phyloP scores from a whole-genome alignment of 176 grass and related monocot genomes.

The Rhynchospora pubera region DNA sequence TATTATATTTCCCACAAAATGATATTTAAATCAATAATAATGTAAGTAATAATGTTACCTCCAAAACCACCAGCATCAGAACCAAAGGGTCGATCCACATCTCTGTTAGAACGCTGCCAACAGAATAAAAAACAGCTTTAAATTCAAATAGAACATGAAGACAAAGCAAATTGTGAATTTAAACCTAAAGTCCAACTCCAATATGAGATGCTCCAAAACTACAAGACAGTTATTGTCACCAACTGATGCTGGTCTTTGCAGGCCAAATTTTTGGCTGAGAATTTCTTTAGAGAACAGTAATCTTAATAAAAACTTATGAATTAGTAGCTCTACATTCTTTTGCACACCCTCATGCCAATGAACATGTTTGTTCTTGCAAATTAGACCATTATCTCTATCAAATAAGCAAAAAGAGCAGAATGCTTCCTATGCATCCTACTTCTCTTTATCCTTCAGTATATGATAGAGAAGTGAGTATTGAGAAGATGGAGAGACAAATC shows the following conservation, averaged over 20 bases:
- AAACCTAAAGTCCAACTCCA: not conserved
- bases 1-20: not conserved
- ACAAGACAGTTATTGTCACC: not conserved
- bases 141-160: not conserved
- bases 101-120: constrained; percentile 75
- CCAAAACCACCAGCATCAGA: constrained; percentile 64
- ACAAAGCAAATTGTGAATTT: constrained; percentile 4
- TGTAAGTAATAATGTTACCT: constrained; percentile 45
- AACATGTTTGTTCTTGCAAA: not conserved
- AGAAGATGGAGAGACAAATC: not conserved
- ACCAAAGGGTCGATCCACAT: constrained; percentile 59
- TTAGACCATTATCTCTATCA: not conserved
- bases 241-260: not conserved
- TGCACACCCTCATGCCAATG: not conserved
- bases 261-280: not conserved
- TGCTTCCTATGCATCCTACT: not conserved
- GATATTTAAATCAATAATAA: not conserved
- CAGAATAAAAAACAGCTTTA: constrained; percentile 19
- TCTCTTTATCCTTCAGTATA: not conserved
- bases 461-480: not conserved
- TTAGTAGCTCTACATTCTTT: not conserved
- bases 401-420: not conserved
- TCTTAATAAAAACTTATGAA: not conserved
- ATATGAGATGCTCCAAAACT: not conserved
- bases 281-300: not conserved